A percentile compares a stretch with the other conserved stretches of the same genome.
phyloP scores from a whole-genome alignment of 2,329 filamentous ascomycete genomes.

The Alternaria tenuissima region DNA sequence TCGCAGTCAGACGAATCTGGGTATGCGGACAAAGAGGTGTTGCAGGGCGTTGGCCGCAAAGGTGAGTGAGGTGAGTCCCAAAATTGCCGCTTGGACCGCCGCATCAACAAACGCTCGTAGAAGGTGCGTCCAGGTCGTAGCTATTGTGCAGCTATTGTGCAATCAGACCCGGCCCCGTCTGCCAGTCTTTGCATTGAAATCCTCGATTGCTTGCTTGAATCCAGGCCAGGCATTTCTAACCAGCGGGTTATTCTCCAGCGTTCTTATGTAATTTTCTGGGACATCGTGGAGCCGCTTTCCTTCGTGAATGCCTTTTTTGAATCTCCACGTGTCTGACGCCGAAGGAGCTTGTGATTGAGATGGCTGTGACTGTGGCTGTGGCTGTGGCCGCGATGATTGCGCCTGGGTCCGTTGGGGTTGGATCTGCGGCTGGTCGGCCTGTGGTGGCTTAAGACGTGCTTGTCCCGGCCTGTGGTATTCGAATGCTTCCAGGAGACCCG shows the following conservation, averaged over 20 bases:
- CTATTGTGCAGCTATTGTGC: neutral
- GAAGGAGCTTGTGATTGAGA: neutral
- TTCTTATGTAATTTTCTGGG: conserved; percentile 29
- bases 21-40: neutral
- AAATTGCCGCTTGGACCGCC: neutral
- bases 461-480: conserved; percentile 34
- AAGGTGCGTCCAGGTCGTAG: neutral
- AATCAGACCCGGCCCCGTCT: conserved; percentile 17
- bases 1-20: neutral
- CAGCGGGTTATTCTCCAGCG: conserved; percentile 28
- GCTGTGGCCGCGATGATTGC: neutral
- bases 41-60: neutral
- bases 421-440: neutral
- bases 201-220: conserved; percentile 25
- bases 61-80: neutral
- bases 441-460: conserved; percentile 14
- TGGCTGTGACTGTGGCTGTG: neutral
- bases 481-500: conserved; percentile 31
- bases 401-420: conserved; percentile 10
- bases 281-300: conserved; percentile 28
- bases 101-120: neutral
- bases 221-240: conserved; percentile 30
- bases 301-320: conserved; percentile 16
- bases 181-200: conserved; percentile 34
- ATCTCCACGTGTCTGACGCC: conserved; percentile 10